phyloP scores from a whole-genome alignment of 495 filamentous ascomycete genomes.

The Cercophora newfieldiana region DNA sequence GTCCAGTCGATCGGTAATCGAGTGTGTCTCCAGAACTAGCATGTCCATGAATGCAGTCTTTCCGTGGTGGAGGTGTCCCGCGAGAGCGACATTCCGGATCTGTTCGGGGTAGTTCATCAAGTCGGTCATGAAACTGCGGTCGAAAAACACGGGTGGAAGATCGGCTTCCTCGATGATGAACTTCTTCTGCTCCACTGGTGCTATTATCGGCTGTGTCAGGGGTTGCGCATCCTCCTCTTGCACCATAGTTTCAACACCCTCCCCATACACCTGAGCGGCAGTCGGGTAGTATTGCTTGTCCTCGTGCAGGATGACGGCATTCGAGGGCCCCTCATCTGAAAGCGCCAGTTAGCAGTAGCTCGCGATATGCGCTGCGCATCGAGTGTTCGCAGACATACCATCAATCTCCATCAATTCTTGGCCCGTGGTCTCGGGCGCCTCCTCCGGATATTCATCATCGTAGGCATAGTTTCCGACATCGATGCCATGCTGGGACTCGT shows the following conservation, averaged over 20 bases:
- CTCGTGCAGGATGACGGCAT: conserved; percentile 94
- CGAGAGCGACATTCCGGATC: conserved; percentile 87
- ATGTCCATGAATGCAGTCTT: conserved; percentile 99
- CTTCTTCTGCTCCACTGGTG: conserved; percentile 90
- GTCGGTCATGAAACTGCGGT: conserved; percentile 88
- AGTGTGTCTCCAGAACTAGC: conserved; percentile 92
- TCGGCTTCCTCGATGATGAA: conserved; percentile 91
- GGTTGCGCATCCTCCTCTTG: conserved; percentile 97
- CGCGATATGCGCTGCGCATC: conserved; percentile 8
- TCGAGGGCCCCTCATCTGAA: conserved; percentile 82
- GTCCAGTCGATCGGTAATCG: conserved; percentile 72
- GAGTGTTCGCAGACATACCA: conserved; percentile 47
- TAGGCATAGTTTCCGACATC: conserved; percentile 76
- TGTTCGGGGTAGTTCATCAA: conserved; percentile 95
- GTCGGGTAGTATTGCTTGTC: conserved; percentile 99
- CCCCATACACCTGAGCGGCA: conserved; percentile 90
- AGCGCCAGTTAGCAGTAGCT: conserved; percentile 12
- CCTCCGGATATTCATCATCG: conserved; percentile 72
- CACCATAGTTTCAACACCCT: conserved; percentile 91
- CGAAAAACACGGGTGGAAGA: conserved; percentile 82
- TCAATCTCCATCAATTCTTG: conserved; percentile 96
- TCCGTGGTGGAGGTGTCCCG: conserved; percentile 92
- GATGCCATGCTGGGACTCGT: conserved; percentile 74
- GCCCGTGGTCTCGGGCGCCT: conserved; percentile 59
- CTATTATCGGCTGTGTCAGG: conserved; percentile 88